Percentiles rank a stretch among this genome's conserved stretches.
Evolutionary conservation across 768 basidiomycete species (phyloP).

Genomic region (Termitomyces sp.): DNA sequence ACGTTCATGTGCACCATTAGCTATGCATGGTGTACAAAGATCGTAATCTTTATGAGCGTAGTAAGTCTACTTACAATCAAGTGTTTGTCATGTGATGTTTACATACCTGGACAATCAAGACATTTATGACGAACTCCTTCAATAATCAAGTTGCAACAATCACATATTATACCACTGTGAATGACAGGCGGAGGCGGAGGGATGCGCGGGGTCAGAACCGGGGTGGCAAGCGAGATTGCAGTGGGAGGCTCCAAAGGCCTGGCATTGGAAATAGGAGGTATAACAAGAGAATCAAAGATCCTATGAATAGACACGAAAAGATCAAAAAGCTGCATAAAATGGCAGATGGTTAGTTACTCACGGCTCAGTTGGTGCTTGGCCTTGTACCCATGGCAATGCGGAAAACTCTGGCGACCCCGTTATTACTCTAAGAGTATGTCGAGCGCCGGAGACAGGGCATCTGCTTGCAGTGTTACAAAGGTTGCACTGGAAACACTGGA

Average conservation of each 20-base stretch:
- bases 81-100: neutral
- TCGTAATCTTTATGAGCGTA: constrained; percentile 57
- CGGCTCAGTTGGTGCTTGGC: neutral
- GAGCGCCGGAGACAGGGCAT: neutral
- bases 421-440: neutral
- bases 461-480: neutral
- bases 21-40: constrained; percentile 59
- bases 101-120: constrained; percentile 66
- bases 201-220: neutral
- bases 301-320: neutral
- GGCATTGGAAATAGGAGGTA: neutral
- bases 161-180: constrained; percentile 63
- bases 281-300: neutral
- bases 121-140: constrained; percentile 78
- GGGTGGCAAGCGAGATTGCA: neutral
- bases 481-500: neutral
- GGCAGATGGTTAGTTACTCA: neutral
- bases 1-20: constrained; percentile 40
- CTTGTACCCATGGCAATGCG: neutral
- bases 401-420: too few relatives aligned
- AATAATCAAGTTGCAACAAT: constrained; percentile 54
- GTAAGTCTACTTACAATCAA: neutral
- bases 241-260: neutral
- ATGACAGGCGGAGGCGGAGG: constrained; percentile 31
- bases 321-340: neutral